Evolutionary conservation across 2,329 filamentous ascomycete genomes (phyloP), one percentile per base, ranked within the genome.

Genomic region (Diplodia scrobiculata): DNA sequence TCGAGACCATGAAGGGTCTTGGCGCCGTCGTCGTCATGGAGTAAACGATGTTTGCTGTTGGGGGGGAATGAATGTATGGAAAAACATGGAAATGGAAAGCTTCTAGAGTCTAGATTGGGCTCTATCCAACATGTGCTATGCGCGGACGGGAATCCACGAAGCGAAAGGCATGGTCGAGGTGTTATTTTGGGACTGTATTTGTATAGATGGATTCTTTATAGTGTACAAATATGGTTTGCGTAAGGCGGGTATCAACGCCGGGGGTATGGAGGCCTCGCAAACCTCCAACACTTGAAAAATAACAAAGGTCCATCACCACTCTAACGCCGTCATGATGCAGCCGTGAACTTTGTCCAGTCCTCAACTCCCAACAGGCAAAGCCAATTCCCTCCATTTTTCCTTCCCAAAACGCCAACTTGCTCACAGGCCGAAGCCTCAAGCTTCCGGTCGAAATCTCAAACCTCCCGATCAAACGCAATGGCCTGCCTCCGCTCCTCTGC

Each of bases 21-120:
- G 95, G 95, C 71, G 95, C 90, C 70, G 92, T 91, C 70, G 94
- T 91, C 68, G 82, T 86, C 70, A 95, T 99, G 91, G 95, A 99
- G 79, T 98, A 91, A 36, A 51, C 34, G 29, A 29, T 32, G 29
- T 34, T 38, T 54, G 58, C 36, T 27, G 34, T 59, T 32, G 27
- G 58, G 52, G 41, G 21, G 19, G 32, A 41, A 34, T 38, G 45
- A 54, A 59, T 50, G 62, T 67, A 66, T 41, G 51, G 52, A 21
- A 52, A 50, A 65, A 52, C 34, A 60, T 47, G 55, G 52, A 66
- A 45, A 66, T 63, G 25, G 45, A 45, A 66, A 32, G 47, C 64
- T 59, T 60, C 64, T 34, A 19, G 47, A 32, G 55, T 32, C 32
- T 11, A 17, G 34, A 36, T 52, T 19, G 21, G 38, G 21, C 48